Base-by-base conservation (phyloP, 495 filamentous ascomycete species). In the Evernia prunastri region DNA sequence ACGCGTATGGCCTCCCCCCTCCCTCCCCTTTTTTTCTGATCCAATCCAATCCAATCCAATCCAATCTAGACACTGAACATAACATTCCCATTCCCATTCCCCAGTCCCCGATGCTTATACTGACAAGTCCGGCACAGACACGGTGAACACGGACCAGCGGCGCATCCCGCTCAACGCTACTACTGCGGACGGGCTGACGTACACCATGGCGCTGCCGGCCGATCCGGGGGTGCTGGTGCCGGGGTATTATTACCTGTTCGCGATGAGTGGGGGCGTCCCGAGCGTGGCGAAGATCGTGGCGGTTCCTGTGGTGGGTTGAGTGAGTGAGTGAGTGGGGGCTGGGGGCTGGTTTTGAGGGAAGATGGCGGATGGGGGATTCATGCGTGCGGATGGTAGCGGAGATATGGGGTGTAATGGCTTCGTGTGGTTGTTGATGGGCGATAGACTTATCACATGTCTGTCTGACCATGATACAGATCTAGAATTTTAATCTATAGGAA, bases 241-340 rank as follows among this genome's bases (percentile, higher is more conserved):
- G 1, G 84, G 84, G 13, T 84, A 78, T 56, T 87, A 79, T 74
- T 81, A 82, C 76, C 61, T 87, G 49, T 87, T 86, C 65, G 82
- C 75, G 0, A 69, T 86, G 59, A 61, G 60, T 8, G 62, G 63
- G 4, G 83, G 82, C 11, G 75, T 78, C n/a, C 84, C 84, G 4
- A 85, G 81, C 63, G 36, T 71, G 9, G 71, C 74, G 9, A 68
- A 68, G 35, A 53, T 58, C 25, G 54, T 64, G 25, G 36, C 18
- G 18, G 61, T 63, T 2, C 53, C 61, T 9, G 53, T 58, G 42
- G 53, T 58, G 42, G 20, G 53, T 53, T 63, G 56, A 27, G 47
- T 42, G 35, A 12, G 36, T 7, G 36, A 7, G 6, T 37, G 36
- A 37, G 36, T 6, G 6, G 36, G 45, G 45, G 45, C 12, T 49